A percentile compares a stretch with the other conserved stretches of the same genome.
Conservation (phyloP, 2,329 filamentous ascomycete genomes). For the Alternaria brassicicola region DNA sequence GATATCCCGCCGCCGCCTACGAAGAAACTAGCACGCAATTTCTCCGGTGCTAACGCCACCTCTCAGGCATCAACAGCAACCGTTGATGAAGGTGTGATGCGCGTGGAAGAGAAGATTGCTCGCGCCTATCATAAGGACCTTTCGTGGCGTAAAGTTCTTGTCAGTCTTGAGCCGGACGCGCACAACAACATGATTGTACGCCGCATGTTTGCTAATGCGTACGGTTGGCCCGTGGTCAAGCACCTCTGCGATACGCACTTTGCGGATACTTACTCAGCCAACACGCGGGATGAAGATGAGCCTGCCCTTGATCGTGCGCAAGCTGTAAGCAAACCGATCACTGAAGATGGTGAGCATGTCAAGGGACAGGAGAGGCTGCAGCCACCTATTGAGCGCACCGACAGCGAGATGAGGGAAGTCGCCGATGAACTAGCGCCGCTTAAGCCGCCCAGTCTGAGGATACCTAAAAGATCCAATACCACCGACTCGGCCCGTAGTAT, state of each 20-base stretch:
- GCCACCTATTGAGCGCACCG: slow-evolving; percentile 50
- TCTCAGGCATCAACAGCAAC: slow-evolving; percentile 34
- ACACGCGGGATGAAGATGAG: slow-evolving; percentile 71
- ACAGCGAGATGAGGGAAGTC: slow-evolving; percentile 58
- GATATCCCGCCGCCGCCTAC: slow-evolving; percentile 84
- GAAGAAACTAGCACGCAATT: slow-evolving; percentile 48
- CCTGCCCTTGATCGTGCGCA: slow-evolving; percentile 72
- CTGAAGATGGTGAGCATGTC: slow-evolving; percentile 70
- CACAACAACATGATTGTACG: slow-evolving; percentile 99
- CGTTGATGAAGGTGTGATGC: slow-evolving; percentile 68
- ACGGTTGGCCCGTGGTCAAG: slow-evolving; percentile 96
- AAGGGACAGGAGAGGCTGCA: slow-evolving; percentile 51
- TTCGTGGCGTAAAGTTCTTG: slow-evolving; percentile 95
- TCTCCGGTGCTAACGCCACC: slow-evolving; percentile 45
- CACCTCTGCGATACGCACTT: slow-evolving; percentile 96
- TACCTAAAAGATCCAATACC: slow-evolving; percentile 32
- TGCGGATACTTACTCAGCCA: slow-evolving; percentile 71
- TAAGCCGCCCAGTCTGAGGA: slow-evolving; percentile 29
- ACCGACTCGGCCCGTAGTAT: slow-evolving; percentile 41
- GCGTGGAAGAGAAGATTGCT: slow-evolving; percentile 97
- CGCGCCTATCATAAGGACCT: slow-evolving; percentile 90
- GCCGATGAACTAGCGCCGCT: slow-evolving; percentile 49
- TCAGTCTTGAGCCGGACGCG: slow-evolving; percentile 92
- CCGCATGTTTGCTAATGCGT: slow-evolving; percentile 95
- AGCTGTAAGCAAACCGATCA: slow-evolving; percentile 61